Evolutionary conservation across 306 rosid genomes (phyloP), one percentile per base, ranked within the genome.

Genomic region (Vigna trinervia): DNA sequence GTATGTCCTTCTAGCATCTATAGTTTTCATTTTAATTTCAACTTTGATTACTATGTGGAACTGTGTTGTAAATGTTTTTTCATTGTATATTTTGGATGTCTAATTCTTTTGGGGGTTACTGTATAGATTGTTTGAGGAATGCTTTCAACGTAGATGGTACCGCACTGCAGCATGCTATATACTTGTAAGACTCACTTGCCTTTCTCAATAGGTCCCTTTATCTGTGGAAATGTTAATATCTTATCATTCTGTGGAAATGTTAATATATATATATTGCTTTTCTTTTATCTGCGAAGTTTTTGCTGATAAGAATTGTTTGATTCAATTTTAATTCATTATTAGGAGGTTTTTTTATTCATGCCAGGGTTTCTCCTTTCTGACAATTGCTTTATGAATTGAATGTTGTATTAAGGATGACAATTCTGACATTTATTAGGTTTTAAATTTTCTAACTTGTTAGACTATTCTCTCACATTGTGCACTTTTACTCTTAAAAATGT

Each of bases 81-180:
- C 67, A 20, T 30, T 76, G 56, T 46, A 11, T 57, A 36, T 73
- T 82, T 51, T 71, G 47, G 59, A 48, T 34, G 23, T 45, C 41
- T 60, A 43, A 9, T 56, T 61, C 52, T 48, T 48, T 59, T 51
- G 66, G 83, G 32, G 23, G 79, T 81, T 61, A 80, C 64, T 80
- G 12, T 48, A 46, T 84, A 95, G 99, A 88, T 84, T 95, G 88
- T 95, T 95, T 78, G 99, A 95, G 89, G 99, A 95, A 84, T 95
- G 99, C 88, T 92, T 95, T 87, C 97, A 95, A 81, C 91, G 90
- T 50, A 92, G 99, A 89, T 95, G 99, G 97, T 95, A 89, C 74
- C 91, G 97, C 28, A 92, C 99, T 78, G 99, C 92, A 66, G 99
- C 99, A 76, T 92, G 99, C 79, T 95, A 90, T 85, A 95, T 95